Conservation (phyloP, 225 moss, liverwort and hornwort genomes). For the Pseudoscleropodium purum region DNA sequence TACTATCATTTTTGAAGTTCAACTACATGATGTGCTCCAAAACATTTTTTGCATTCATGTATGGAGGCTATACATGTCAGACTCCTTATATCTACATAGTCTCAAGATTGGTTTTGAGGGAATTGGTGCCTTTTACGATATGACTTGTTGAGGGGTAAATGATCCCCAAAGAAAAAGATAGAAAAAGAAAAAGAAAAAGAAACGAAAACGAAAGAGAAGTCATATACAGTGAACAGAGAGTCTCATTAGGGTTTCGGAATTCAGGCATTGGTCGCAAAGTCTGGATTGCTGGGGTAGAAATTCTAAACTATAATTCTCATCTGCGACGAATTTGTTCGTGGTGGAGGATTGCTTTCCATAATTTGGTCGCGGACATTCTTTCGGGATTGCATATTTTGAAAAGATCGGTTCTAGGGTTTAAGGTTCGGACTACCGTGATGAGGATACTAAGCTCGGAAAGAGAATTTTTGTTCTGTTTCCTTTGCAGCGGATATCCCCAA, state of each 20-base stretch:
- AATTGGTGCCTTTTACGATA: no score
- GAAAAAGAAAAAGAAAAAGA: neutral
- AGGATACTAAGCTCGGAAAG: neutral
- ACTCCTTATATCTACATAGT: neutral
- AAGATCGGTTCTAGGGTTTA: neutral
- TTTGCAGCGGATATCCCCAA: neutral
- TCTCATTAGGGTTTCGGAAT: neutral
- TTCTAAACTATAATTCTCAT: neutral
- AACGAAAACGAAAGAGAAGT: neutral
- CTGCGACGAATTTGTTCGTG: neutral
- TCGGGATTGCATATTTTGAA: neutral
- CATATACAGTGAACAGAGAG: no score
- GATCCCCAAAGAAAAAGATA: neutral
- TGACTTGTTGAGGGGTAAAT: neutral
- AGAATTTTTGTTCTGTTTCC: neutral
- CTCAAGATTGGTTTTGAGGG: neutral
- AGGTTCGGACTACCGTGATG: neutral
- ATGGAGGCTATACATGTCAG: fast-evolving
- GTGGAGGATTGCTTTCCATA: neutral
- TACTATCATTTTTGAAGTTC: neutral
- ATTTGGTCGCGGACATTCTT: neutral
- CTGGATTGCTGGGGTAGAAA: no score
- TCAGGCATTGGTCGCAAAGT: no score
- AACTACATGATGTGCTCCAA: fast-evolving
- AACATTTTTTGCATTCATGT: neutral